Conservation (phyloP, 352 stramenopile species). For the Thalassiosira exigua region DNA sequence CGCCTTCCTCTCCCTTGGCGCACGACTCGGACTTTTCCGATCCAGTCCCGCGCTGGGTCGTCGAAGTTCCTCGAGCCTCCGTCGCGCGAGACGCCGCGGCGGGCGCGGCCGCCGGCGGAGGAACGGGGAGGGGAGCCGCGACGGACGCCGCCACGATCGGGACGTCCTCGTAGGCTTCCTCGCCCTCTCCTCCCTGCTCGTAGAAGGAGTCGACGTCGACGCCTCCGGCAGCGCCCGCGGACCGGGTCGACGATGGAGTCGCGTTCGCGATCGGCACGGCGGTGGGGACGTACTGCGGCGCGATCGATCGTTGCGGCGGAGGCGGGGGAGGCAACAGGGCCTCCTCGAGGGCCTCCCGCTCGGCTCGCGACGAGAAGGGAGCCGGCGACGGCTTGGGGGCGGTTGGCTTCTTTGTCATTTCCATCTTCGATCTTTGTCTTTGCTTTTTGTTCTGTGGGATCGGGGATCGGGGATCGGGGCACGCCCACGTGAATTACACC, state of each 20-base stretch:
- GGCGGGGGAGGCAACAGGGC: background rate
- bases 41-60: too few species aligned
- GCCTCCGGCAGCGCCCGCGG: too few species aligned
- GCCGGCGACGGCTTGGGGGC: slow-evolving; percentile 1
- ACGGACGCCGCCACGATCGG: background rate
- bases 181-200: background rate
- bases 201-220: slow-evolving; percentile 6
- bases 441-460: background rate
- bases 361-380: slow-evolving; percentile 1
- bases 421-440: slow-evolving; percentile 4
- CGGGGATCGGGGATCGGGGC: too few species aligned
- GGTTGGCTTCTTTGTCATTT: slow-evolving; percentile 8
- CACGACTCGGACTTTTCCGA: background rate
- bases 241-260: too few species aligned
- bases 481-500: too few species aligned
- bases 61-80: too few species aligned
- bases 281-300: slow-evolving; percentile 1
- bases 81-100: background rate
- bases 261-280: slow-evolving; percentile 6
- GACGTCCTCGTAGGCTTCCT: too few species aligned
- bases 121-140: background rate
- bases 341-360: slow-evolving; percentile 5
- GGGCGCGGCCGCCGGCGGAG: background rate
- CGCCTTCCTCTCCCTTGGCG: slow-evolving; percentile 5
- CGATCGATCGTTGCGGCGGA: too few species aligned